Evolutionary conservation across 805 yeast species (phyloP), one percentile per base, ranked within the genome.

Genomic region (Priceomyces carsonii): DNA sequence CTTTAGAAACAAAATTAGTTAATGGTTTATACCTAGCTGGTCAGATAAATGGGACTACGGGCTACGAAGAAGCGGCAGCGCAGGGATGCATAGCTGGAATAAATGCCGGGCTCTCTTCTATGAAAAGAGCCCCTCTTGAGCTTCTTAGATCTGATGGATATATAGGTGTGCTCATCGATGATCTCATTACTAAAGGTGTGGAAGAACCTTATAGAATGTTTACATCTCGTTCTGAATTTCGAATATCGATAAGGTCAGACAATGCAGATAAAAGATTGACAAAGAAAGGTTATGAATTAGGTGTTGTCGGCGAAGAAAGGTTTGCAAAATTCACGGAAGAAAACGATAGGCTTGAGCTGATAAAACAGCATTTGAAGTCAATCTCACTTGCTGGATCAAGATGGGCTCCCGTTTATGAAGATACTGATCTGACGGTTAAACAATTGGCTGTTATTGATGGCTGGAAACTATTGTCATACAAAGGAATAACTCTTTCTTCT

Each of bases 191-290:
- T 0, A 88, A 88, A 57, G 99, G 99, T 13, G 96, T 93, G 2
- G 86, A 82, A 41, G 99, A 93, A 58, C 99, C 99, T 1, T 93
- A 93, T 57, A 69, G 99, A 44, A 93, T 93, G 99, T 93, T 93
- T 55, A 93, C 99, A 0, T 88, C 97, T 5, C 74, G 99, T 33
- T 85, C 96, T 0, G 99, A 93, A 57, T 93, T 88, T 57, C 71
- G 99, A 54, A 79, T 93, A 24, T 82, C 89, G 21, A 87, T 89
- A 4, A 70, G 99, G 40, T 82, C 96, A 0, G 99, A 93, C 57
- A 93, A 93, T 65, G 98, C 99, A 0, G 97, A 95, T 53, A 59
- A 76, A 37, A 66, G 99, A 42, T 64, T 93, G 38, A 90, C 98
- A 0, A 78, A 71, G 35, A 57, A 63, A 37, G 99, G 95, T 1